phyloP scores from a whole-genome alignment of 768 basidiomycete genomes.

The Termitomyces titanicus region DNA sequence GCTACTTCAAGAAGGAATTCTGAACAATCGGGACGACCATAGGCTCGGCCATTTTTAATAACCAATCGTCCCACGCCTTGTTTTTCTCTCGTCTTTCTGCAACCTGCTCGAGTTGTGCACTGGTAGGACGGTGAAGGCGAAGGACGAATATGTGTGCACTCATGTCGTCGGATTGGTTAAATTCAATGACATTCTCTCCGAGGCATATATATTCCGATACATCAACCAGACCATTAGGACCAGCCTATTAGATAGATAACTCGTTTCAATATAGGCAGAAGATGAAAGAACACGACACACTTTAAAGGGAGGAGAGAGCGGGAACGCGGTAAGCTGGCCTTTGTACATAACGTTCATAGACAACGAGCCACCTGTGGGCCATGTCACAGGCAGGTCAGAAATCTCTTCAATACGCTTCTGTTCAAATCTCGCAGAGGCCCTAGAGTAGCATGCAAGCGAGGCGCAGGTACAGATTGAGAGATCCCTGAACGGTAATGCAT shows the following conservation, averaged over 20 bases:
- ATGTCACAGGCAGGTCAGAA: slow-evolving; percentile 29
- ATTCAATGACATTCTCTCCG: slow-evolving; percentile 40
- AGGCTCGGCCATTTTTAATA: slow-evolving; percentile 29
- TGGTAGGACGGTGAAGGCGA: slow-evolving; percentile 47
- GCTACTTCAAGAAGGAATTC: not conserved
- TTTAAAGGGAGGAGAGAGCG: slow-evolving; percentile 39
- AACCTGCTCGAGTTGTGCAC: slow-evolving; percentile 36
- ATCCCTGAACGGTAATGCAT: slow-evolving; percentile 21
- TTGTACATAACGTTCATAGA: slow-evolving; percentile 31
- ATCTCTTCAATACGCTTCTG: slow-evolving; percentile 18
- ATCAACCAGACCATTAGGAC: slow-evolving; percentile 47
- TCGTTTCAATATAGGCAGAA: not conserved
- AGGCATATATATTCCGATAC: slow-evolving; percentile 38
- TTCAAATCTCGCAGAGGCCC: slow-evolving; percentile 13
- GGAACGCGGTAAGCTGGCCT: slow-evolving; percentile 24
- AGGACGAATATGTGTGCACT: slow-evolving; percentile 43
- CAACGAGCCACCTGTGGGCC: slow-evolving; percentile 38
- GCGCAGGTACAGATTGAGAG: slow-evolving; percentile 36
- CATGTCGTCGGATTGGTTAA: slow-evolving; percentile 41
- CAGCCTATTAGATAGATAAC: slow-evolving; percentile 37
- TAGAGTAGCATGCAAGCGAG: slow-evolving; percentile 42
- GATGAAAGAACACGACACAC: slow-evolving; percentile 19
- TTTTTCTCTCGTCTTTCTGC: slow-evolving; percentile 27
- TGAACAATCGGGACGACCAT: slow-evolving; percentile 22
- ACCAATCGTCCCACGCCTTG: slow-evolving; percentile 39